A percentile compares a stretch with the other conserved stretches of the same genome.
Evolutionary conservation across 352 stramenopile species (phyloP).

Genomic region (Phytophthora pisi): DNA sequence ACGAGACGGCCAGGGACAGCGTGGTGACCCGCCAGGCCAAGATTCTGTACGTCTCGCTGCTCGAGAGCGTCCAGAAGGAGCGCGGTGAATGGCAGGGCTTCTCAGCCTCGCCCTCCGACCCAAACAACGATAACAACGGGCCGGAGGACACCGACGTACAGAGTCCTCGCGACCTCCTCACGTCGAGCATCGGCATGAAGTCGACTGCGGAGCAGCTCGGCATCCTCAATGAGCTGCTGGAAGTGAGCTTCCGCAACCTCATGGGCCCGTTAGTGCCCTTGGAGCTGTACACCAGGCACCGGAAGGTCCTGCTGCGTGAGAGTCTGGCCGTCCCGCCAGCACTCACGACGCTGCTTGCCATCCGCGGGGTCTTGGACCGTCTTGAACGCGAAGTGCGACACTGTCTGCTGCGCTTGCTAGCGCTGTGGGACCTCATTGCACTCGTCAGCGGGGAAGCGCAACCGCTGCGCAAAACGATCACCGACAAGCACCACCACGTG

Average conservation of each 20-base stretch:
- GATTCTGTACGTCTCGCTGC: conserved; percentile 68
- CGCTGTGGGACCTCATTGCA: conserved; percentile 59
- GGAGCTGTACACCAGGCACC: conserved; percentile 55
- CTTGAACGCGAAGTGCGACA: conserved; percentile 54
- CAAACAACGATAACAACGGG: conserved; percentile 22
- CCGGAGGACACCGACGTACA: conserved; percentile 16
- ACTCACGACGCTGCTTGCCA: conserved; percentile 48
- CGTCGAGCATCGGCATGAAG: conserved; percentile 12
- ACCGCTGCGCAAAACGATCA: conserved; percentile 49
- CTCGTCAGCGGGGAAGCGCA: conserved; percentile 37
- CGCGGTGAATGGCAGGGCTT: conserved; percentile 77
- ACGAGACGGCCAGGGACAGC: conserved; percentile 34
- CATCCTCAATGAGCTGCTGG: conserved; percentile 63
- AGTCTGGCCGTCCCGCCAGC: conserved; percentile 47
- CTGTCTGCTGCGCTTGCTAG: conserved; percentile 61
- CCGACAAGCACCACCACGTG: conserved; percentile 60
- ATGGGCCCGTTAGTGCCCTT: conserved; percentile 53
- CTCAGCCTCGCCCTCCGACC: conserved; percentile 5
- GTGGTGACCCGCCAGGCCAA: conserved; percentile 57
- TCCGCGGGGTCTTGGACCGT: conserved; percentile 51
- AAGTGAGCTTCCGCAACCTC: conserved; percentile 76
- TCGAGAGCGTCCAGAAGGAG: conserved; percentile 70
- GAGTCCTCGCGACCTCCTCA: conserved; percentile 32
- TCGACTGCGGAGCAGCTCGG: conserved; percentile 35
- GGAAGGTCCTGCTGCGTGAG: conserved; percentile 36